Base-by-base conservation (phyloP, 164 flowering plant genomes). In the Macadamia integrifolia region DNA sequence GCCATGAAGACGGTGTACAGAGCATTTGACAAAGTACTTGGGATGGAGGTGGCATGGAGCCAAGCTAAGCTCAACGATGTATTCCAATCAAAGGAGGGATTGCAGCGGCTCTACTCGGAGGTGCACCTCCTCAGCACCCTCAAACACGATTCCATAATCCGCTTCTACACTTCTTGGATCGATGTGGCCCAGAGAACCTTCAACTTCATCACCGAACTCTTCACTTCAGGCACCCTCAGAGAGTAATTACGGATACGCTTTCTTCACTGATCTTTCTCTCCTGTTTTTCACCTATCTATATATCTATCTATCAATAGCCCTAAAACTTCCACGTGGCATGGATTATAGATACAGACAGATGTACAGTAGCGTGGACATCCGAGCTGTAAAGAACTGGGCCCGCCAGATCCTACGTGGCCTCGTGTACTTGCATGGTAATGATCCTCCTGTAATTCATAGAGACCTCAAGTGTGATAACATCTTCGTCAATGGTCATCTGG, bases 391-490 rank as follows among this genome's bases (percentile, higher is more conserved):
- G 82, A 85, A 80, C 60, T 94, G 98, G 98, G 90, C 89, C 0
- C 81, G 93, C 42, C 98, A 94, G 73, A 90, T 94, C 65, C 83
- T 94, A 1, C 70, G 71, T 8, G 98, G 97, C 40, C 90, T 94
- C 29, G 87, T 81, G 30, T 85, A 92, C 69, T 72, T 94, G 58
- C 98, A 94, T 43, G 75, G 81, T 43, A 96, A 84, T 61, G 88
- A 86, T 68, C 97, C 96, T 30, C 98, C 98, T 0, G 89, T 93
- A 65, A 93, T 93, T 28, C 98, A 93, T 67, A 85, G 98, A 72
- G 97, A 94, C 74, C 92, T 94, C 71, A 94, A 94, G 75, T 94
- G 98, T 49, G 98, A 93, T 60, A 93, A 93, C 74, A 87, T 93
- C 65, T 93, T 93, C 50, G 87, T 93, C 62, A 93, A 93, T 78